A percentile compares a stretch with the other conserved stretches of the same genome.
These are phyloP conservation scores for Olyra latifolia DNA, from an alignment of 176 grass and related monocot genomes.

Conservation along the genomic window DNA sequence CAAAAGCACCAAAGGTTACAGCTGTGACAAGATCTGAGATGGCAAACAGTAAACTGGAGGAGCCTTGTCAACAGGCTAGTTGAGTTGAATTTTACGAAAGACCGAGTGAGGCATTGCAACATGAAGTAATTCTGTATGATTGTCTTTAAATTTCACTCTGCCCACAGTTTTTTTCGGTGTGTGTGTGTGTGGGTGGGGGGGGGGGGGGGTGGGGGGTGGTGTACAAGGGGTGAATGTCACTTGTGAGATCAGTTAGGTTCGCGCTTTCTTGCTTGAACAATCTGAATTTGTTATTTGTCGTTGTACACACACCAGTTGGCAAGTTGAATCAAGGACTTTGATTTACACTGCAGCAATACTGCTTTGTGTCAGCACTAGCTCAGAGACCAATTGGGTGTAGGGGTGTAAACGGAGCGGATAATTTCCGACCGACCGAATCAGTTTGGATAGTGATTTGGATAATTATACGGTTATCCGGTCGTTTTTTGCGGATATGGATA, in stretches of 20 bases:
- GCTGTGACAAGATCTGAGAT: not conserved
- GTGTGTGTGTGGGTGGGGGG: too few species aligned
- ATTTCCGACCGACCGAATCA: too few species aligned
- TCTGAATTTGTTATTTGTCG: not conserved
- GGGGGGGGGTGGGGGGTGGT: too few species aligned
- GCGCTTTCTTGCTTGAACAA: not conserved
- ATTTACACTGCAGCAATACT: not conserved
- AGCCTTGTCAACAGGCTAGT: not conserved
- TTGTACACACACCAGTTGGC: not conserved
- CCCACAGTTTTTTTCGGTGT: not conserved
- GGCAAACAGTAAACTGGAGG: not conserved
- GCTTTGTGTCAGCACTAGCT: not conserved
- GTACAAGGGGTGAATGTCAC: not conserved
- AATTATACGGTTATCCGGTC: too few species aligned
- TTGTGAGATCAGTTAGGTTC: not conserved
- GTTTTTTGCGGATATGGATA: too few species aligned
- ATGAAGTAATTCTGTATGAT: not conserved
- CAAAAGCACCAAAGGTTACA: slow-evolving; percentile 42
- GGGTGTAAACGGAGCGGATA: too few species aligned
- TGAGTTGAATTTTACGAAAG: slow-evolving; percentile 1
- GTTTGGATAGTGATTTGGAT: too few species aligned
- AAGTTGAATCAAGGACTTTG: not conserved
- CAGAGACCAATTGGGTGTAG: not conserved
- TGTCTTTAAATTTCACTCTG: not conserved
- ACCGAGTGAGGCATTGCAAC: not conserved